These are phyloP conservation scores for Trypanosomatidae sp. DNA, from an alignment of 208 protist species.

Conservation along the genomic window DNA sequence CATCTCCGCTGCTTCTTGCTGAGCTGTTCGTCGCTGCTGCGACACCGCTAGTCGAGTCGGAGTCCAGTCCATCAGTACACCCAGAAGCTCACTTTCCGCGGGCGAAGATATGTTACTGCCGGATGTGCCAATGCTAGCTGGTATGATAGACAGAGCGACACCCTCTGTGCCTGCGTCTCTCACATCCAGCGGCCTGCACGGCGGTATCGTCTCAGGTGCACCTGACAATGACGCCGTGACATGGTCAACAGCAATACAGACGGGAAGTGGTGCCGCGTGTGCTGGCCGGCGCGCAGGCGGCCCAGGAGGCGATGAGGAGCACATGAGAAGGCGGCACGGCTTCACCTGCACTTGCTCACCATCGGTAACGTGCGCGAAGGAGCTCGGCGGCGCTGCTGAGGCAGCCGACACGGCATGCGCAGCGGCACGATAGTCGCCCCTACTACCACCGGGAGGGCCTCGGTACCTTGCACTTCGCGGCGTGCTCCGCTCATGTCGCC, in stretches of 20 bases:
- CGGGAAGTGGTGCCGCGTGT: not conserved
- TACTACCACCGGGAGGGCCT: not conserved
- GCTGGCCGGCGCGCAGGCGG: not conserved
- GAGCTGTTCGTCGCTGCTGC: not conserved
- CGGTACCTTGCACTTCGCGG: not conserved
- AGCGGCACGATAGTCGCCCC: not conserved
- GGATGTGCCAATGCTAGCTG: not conserved
- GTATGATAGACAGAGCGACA: constrained; percentile 7
- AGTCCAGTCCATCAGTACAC: constrained; percentile 11
- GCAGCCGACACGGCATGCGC: not conserved
- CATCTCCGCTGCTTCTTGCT: not conserved
- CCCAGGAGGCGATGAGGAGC: not conserved
- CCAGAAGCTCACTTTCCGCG: constrained; percentile 13
- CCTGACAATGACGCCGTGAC: not conserved
- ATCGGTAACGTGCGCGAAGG: not conserved
- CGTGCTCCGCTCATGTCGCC: not conserved
- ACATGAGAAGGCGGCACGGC: not conserved
- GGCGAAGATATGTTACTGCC: constrained; percentile 7
- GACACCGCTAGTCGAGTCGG: not conserved
- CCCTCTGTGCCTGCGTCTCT: not conserved
- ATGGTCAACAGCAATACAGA: not conserved
- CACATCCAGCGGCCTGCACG: not conserved
- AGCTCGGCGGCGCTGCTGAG: not conserved
- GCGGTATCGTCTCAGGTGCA: not conserved
- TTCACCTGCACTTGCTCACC: not conserved